Evolutionary conservation across 1,284 basidiomycete species (phyloP).

Genomic region (Clitocybe nebularis): DNA sequence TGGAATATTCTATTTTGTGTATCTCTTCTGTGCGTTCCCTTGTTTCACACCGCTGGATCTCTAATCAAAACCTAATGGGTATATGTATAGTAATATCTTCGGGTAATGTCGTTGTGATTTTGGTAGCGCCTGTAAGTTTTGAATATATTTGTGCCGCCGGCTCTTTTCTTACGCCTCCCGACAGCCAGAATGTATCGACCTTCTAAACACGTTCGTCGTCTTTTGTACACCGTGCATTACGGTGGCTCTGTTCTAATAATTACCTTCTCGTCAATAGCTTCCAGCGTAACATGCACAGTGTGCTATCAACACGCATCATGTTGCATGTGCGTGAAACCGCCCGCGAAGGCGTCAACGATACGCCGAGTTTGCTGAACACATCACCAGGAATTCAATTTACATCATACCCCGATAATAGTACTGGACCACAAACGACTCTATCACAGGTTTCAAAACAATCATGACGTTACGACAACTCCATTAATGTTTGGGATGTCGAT

Average conservation of each 20-base stretch:
- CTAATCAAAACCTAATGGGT: background rate
- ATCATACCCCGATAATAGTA: no score
- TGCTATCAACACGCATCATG: constrained; percentile 18
- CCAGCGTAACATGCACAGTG: constrained; percentile 20
- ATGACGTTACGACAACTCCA: no score
- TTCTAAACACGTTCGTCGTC: constrained; percentile 18
- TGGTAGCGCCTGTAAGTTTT: constrained; percentile 15
- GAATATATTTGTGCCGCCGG: background rate
- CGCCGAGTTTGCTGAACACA: no score
- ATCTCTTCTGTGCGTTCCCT: constrained; percentile 16
- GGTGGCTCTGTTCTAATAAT: background rate
- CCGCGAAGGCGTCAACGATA: background rate
- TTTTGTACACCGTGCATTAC: background rate
- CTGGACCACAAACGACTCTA: no score
- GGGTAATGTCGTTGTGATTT: constrained; percentile 15
- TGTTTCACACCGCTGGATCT: background rate
- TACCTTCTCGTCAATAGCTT: constrained; percentile 1
- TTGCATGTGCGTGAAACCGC: constrained; percentile 17
- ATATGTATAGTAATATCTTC: constrained; percentile 12
- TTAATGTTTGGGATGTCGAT: no score
- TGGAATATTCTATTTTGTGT: constrained; percentile 22
- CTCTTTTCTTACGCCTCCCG: background rate
- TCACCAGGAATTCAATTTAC: no score
- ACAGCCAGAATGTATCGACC: constrained; percentile 14
- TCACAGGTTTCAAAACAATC: no score